These are phyloP conservation scores for Tausonia pullulans DNA, from an alignment of 1,284 basidiomycete species.

Conservation along the genomic window DNA sequence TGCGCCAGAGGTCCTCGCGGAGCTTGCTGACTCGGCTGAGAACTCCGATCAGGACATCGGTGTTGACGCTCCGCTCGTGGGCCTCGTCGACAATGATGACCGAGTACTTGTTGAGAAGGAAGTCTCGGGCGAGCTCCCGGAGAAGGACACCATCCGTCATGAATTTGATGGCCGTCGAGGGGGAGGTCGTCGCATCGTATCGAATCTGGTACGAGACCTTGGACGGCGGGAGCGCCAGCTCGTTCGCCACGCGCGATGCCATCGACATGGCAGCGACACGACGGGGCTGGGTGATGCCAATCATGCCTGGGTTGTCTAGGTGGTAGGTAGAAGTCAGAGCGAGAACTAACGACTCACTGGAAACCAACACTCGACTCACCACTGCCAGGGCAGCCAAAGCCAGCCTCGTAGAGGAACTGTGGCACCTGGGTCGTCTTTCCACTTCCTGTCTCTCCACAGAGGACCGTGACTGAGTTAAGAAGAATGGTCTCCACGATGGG, in stretches of 20 bases:
- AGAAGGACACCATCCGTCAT: slow-evolving; percentile 98
- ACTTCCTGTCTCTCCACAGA: slow-evolving; percentile 82
- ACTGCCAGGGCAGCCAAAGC: slow-evolving; percentile 71
- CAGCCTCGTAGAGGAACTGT: slow-evolving; percentile 87
- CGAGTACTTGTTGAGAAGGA: slow-evolving; percentile 79
- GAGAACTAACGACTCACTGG: background rate
- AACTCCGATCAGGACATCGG: slow-evolving; percentile 93
- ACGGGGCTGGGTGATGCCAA: slow-evolving; percentile 93
- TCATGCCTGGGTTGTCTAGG: slow-evolving; percentile 91
- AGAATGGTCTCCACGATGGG: slow-evolving; percentile 84
- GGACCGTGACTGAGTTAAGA: slow-evolving; percentile 63
- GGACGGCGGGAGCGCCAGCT: slow-evolving; percentile 68
- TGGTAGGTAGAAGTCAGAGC: background rate
- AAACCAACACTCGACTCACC: slow-evolving; percentile 40
- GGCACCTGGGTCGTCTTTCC: slow-evolving; percentile 98
- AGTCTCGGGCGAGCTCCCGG: slow-evolving; percentile 83
- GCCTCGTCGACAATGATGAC: slow-evolving; percentile 96
- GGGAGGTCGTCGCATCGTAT: slow-evolving; percentile 85
- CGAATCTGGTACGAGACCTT: slow-evolving; percentile 92
- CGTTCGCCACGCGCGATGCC: slow-evolving; percentile 79
- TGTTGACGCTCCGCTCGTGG: slow-evolving; percentile 96
- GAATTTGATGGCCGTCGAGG: slow-evolving; percentile 89
- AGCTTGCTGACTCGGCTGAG: slow-evolving; percentile 82
- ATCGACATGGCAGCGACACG: slow-evolving; percentile 96
- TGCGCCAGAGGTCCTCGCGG: slow-evolving; percentile 72